These are phyloP conservation scores for Gamsiella multidivaricata DNA, from an alignment of 192 early-diverging fungal genomes.

Conservation along the genomic window DNA sequence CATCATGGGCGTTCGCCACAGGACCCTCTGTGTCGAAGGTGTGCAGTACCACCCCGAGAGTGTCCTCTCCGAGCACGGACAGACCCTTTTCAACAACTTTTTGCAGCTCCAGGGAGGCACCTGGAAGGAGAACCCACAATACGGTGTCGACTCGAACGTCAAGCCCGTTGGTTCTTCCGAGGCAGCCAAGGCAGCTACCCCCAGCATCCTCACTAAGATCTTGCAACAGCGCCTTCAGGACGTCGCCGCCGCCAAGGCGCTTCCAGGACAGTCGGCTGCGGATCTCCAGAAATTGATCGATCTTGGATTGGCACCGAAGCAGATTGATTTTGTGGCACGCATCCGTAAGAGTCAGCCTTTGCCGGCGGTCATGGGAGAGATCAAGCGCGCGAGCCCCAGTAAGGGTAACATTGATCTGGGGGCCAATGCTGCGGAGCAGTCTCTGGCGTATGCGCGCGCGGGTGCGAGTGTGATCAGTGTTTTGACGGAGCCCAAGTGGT, in stretches of 20 bases:
- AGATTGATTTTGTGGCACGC: constrained; percentile 83
- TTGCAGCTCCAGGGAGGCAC: constrained; percentile 85
- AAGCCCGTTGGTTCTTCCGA: constrained; percentile 61
- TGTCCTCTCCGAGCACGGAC: constrained; percentile 93
- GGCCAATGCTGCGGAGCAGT: constrained; percentile 91
- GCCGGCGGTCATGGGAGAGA: constrained; percentile 92
- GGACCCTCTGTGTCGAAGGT: constrained; percentile 88
- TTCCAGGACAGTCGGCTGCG: constrained; percentile 77
- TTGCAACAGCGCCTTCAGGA: constrained; percentile 83
- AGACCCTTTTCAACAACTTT: constrained; percentile 91
- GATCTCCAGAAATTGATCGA: constrained; percentile 78
- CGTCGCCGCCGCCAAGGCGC: constrained; percentile 72
- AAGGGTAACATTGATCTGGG: constrained; percentile 90
- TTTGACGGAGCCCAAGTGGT: constrained; percentile 98
- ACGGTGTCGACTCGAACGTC: constrained; percentile 50
- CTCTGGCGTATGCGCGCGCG: constrained; percentile 84
- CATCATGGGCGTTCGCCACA: constrained; percentile 97
- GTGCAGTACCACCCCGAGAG: constrained; percentile 99
- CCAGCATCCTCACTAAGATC: constrained; percentile 86
- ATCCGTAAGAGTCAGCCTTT: constrained; percentile 65
- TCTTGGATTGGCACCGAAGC: constrained; percentile 77
- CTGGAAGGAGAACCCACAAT: constrained; percentile 80
- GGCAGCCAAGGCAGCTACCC: constrained; percentile 49
- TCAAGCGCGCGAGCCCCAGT: constrained; percentile 97
- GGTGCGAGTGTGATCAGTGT: constrained; percentile 96